These are phyloP conservation scores for Clathrospora elynae DNA, from an alignment of 2,329 filamentous ascomycete species.

Conservation along the genomic window DNA sequence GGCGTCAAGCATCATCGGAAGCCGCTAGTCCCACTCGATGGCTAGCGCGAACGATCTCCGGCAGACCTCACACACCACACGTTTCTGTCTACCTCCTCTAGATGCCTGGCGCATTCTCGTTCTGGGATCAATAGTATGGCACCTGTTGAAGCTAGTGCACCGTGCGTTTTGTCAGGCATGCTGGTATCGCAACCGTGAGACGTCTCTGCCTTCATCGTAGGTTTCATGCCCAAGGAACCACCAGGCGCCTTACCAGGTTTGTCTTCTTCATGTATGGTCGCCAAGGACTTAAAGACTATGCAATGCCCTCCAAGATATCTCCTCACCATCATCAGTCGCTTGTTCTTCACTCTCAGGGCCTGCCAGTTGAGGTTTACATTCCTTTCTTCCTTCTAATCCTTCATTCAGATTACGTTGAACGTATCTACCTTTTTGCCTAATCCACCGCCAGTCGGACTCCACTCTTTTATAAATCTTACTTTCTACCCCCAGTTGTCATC, in stretches of 20 bases:
- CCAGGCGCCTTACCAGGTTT: conserved; percentile 37
- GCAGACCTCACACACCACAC: conserved; percentile 40
- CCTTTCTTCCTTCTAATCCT: conserved; percentile 48
- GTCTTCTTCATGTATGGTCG: conserved; percentile 30
- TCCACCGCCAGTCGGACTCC: conserved; percentile 48
- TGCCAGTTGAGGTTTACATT: conserved; percentile 49
- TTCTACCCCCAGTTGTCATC: conserved; percentile 26
- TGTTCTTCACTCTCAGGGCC: conserved; percentile 34
- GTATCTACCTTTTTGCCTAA: conserved; percentile 46
- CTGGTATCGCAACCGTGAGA: conserved; percentile 43
- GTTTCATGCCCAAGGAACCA: conserved; percentile 48
- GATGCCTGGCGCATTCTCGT: conserved; percentile 41
- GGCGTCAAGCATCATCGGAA: conserved; percentile 12
- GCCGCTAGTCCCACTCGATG: conserved; percentile 18
- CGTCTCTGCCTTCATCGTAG: conserved; percentile 46
- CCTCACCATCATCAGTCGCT: conserved; percentile 42
- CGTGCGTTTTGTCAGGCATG: conserved; percentile 36
- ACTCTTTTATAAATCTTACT: conserved; percentile 40
- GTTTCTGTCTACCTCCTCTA: conserved; percentile 41
- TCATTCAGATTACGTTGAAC: conserved; percentile 49
- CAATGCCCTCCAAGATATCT: conserved; percentile 35
- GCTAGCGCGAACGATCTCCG: conserved; percentile 30
- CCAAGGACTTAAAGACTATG: conserved; percentile 46
- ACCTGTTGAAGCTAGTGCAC: conserved; percentile 33
- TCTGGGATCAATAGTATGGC: conserved; percentile 28